Evolutionary conservation across 2,329 filamentous ascomycete genomes (phyloP), one percentile per base, ranked within the genome.

Genomic region (Rhynchosporium graminicola): DNA sequence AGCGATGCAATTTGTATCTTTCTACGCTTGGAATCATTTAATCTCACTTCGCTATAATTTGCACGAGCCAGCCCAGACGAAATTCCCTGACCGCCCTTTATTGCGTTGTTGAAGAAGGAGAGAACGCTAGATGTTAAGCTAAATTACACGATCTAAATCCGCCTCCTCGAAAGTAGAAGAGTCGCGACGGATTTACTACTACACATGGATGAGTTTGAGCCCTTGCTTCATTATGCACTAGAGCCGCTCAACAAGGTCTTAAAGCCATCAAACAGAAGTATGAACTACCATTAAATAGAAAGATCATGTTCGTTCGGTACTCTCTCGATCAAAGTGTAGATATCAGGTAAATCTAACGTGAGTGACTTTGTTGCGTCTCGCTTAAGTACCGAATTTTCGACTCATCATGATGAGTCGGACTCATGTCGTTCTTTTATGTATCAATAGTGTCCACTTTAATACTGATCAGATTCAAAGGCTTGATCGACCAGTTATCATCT

Each of bases 201-300:
- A 36, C 33, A 36, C 33, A 6, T 36, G 33, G 6, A 36, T 36
- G 33, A 36, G 9, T 36, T 36, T 36, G 33, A 10, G 33, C 9
- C 33, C 20, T 20, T 1, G 20, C 20, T 20, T 20, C 20, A 20
- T 20, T 20, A 20, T 20, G 20, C 20, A 20, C 61, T 68, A 63
- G 62, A 26, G 13, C 42, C 57, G 42, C 38, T 20, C 20, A 20
- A 20, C 20, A 20, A 20, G 20, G 20, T 20, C 28, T 36, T 50
- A 47, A 36, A 63, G 36, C 47, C 51, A 57, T n/a, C 60, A 60
- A 60, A 51, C 54, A 55, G 57, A 55, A 47, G 4, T 43, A 20
- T 15, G 20, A 31, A 38, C 38, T 20, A 29, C 9, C 28, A 48
- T 13, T 31, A 13, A 59, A 57, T 50, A 20, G 2, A 20, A 20